Percentiles rank a stretch among this genome's conserved stretches.
Conservation (phyloP, 2,329 filamentous ascomycete species). For the Orbilia ellipsospora region DNA sequence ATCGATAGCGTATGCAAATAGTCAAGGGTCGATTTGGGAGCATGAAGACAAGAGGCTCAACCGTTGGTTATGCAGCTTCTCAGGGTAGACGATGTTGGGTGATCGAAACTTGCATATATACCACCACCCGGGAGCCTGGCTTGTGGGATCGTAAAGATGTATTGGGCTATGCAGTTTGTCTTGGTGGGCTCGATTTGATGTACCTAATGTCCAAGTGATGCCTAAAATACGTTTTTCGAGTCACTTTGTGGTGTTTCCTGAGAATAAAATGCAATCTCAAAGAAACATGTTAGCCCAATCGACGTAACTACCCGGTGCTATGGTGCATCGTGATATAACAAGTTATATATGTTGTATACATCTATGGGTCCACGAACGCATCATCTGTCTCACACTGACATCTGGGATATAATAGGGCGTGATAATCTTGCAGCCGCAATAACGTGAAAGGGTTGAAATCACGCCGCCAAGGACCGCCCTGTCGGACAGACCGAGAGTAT, state of each 20-base stretch:
- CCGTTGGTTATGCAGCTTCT: conserved; percentile 19
- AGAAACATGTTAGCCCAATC: conserved; percentile 13
- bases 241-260: neutral
- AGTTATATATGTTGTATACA: conserved; percentile 12
- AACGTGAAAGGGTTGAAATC: conserved; percentile 9
- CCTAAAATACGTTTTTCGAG: conserved; percentile 34
- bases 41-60: conserved; percentile 10
- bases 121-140: conserved; percentile 48
- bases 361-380: conserved; percentile 11
- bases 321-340: neutral
- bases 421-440: conserved; percentile 16
- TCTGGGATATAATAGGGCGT: conserved; percentile 14
- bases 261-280: neutral
- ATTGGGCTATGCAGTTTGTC: conserved; percentile 27
- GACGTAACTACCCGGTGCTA: neutral
- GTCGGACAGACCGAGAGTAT: conserved; percentile 42
- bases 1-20: neutral
- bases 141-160: conserved; percentile 34
- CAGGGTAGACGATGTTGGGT: conserved; percentile 14
- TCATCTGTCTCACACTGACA: conserved; percentile 37
- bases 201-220: conserved; percentile 24
- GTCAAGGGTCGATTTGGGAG: conserved; percentile 11
- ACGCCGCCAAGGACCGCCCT: conserved; percentile 14
- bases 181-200: neutral
- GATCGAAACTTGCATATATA: conserved; percentile 35